Evolutionary conservation across 192 early-diverging fungal species (phyloP).

Genomic region (Backusella liffmaniae): DNA sequence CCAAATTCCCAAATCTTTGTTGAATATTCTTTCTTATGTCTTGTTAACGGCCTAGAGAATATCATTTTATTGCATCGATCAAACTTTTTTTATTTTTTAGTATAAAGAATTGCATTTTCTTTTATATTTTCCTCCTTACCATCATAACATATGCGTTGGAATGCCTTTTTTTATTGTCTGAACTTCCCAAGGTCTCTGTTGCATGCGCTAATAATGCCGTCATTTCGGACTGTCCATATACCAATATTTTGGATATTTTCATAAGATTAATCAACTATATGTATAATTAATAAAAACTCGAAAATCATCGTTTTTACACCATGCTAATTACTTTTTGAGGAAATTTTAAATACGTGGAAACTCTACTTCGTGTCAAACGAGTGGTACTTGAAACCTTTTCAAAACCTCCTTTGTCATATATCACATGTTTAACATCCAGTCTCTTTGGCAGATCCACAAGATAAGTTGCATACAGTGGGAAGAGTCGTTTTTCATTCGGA

Average conservation of each 20-base stretch:
- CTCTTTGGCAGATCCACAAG: background rate
- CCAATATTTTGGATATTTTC: background rate
- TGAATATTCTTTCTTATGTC: background rate
- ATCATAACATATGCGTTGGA: background rate
- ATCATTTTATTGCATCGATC: background rate
- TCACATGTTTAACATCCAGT: background rate
- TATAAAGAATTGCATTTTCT: too few species aligned
- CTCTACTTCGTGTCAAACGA: background rate
- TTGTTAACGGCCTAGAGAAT: background rate
- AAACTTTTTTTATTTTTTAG: background rate
- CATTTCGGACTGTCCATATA: background rate
- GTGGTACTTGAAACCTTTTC: background rate
- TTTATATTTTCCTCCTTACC: background rate
- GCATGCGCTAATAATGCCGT: background rate
- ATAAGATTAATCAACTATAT: background rate
- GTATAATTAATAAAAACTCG: background rate
- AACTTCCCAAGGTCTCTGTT: background rate
- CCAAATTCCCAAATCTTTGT: slow-evolving; percentile 8
- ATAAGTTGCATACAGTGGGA: background rate
- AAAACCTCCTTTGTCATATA: background rate
- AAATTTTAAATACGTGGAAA: background rate
- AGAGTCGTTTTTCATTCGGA: background rate
- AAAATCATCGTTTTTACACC: background rate
- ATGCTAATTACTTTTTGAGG: background rate
- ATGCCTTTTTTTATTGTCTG: too few species aligned